Base-by-base conservation (phyloP, 768 basidiomycete species). In the Auriscalpium microsporum region DNA sequence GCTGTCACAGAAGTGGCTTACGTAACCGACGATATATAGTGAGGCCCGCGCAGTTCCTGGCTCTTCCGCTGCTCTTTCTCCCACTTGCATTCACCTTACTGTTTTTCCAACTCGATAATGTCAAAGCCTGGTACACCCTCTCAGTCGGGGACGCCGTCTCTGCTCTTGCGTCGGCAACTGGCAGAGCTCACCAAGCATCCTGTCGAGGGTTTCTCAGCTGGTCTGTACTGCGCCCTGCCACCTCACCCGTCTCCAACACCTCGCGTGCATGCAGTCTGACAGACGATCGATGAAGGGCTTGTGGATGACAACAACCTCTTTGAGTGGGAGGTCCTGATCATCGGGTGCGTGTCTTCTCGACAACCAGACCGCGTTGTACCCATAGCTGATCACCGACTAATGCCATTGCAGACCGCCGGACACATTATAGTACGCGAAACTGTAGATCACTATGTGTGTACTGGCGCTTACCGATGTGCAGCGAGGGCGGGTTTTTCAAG, bases 261-360 rank as follows among this genome's bases (percentile, higher is more conserved):
- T 35, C 55, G 23, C 36, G 35, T 19, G 34, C 16, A 14, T 6
- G 45, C 56, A 61, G 59, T 65, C 68, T 72, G 66, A 69, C 61
- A 67, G 64, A 62, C 56, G 66, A 65, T 51, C 61, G 64, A 58
- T 34, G 56, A 61, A 84, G 95, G 95, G 42, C 83, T 99, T 53
- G 94, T 94, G 47, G 93, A 98, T 68, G 95, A 97, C 56, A 80
- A 84, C 71, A 94, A 97, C 73, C 73, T 97, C 11, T 91, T 87
- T 56, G 94, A 97, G 74, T 99, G 96, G 96, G 94, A 96, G 62
- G 79, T 97, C 65, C 77, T 96, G 67, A 86, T 96, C 62, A 95
- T 95, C 66, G 92, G 93, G 92, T 94, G 60, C 56, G 82, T 72
- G 48, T 21, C 36, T 16, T 17, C 34, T 17, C 42, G 7, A 23